These are phyloP conservation scores for Setaria italica DNA, from an alignment of 202 grass and related monocot genomes.

Conservation along the genomic window DNA sequence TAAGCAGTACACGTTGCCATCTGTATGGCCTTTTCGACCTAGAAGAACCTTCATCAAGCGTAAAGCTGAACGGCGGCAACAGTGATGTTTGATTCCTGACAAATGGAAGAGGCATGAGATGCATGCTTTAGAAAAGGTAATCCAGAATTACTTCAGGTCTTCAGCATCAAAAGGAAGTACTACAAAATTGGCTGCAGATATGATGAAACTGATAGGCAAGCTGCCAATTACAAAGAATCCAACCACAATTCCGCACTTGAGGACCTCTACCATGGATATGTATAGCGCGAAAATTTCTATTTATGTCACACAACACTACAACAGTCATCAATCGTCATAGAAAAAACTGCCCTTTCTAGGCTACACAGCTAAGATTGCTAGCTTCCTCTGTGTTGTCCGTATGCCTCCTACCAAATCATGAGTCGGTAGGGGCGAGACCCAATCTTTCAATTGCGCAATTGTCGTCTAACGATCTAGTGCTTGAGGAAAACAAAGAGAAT, in stretches of 20 bases:
- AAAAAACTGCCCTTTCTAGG: not conserved
- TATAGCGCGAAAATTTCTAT: not conserved
- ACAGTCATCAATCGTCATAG: not conserved
- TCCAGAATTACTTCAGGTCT: not conserved
- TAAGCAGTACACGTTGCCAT: slow-evolving; percentile 92
- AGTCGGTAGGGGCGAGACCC: not conserved
- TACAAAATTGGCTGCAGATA: not conserved
- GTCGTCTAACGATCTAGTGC: not conserved
- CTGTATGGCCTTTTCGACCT: slow-evolving; percentile 63
- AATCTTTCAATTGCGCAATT: not conserved
- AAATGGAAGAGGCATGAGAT: slow-evolving; percentile 20
- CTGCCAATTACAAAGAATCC: not conserved
- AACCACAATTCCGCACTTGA: not conserved
- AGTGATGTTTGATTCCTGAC: slow-evolving; percentile 66
- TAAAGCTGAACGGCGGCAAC: slow-evolving; percentile 66
- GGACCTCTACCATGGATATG: not conserved
- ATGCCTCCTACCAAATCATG: not conserved
- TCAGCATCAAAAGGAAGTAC: not conserved
- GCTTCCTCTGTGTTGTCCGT: too few species aligned
- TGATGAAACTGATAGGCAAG: not conserved
- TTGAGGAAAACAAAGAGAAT: not conserved
- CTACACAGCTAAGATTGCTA: not conserved
- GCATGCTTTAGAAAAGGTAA: not conserved
- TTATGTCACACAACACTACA: not conserved
- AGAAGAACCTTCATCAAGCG: slow-evolving; percentile 60